Percentiles rank a stretch among this genome's conserved stretches.
These are phyloP conservation scores for Polytrichum commune DNA, from an alignment of 225 moss, liverwort and hornwort species.

Conservation along the genomic window DNA sequence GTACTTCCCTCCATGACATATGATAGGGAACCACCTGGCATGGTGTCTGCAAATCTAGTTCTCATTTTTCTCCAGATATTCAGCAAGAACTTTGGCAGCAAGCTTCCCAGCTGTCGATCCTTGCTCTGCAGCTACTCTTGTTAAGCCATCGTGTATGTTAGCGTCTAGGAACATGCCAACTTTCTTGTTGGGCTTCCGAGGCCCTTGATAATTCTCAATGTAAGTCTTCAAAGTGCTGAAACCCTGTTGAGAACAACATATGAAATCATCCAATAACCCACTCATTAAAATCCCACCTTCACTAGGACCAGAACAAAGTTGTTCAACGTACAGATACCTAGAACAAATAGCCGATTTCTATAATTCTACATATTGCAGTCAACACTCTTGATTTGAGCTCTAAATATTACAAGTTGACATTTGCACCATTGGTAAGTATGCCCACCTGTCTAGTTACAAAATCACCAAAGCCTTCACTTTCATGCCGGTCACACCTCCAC, in stretches of 20 bases:
- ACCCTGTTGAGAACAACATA: slow-evolving; percentile 23
- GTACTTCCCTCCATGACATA: no score
- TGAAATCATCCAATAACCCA: background rate
- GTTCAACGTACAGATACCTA: no score
- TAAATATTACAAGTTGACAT: background rate
- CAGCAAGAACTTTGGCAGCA: slow-evolving; percentile 23
- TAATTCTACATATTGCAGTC: background rate
- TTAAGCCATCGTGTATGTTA: slow-evolving; percentile 10
- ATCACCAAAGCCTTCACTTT: slow-evolving; percentile 78
- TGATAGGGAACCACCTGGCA: background rate
- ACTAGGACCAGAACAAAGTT: background rate
- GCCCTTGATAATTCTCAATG: slow-evolving; percentile 50
- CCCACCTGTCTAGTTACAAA: slow-evolving; percentile 64
- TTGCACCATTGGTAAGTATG: no score
- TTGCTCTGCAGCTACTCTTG: slow-evolving; percentile 24
- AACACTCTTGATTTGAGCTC: background rate
- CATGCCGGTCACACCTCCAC: slow-evolving; percentile 59
- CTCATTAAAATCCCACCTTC: background rate
- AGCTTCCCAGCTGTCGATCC: slow-evolving; percentile 29
- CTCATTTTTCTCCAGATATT: slow-evolving; percentile 15
- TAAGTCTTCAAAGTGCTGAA: slow-evolving; percentile 32
- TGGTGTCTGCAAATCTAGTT: slow-evolving; percentile 2
- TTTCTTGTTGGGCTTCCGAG: slow-evolving; percentile 28
- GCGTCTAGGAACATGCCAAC: slow-evolving; percentile 28
- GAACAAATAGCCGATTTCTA: background rate